phyloP scores from a whole-genome alignment of 129 eudicot genomes.

The Centaurea solstitialis region DNA sequence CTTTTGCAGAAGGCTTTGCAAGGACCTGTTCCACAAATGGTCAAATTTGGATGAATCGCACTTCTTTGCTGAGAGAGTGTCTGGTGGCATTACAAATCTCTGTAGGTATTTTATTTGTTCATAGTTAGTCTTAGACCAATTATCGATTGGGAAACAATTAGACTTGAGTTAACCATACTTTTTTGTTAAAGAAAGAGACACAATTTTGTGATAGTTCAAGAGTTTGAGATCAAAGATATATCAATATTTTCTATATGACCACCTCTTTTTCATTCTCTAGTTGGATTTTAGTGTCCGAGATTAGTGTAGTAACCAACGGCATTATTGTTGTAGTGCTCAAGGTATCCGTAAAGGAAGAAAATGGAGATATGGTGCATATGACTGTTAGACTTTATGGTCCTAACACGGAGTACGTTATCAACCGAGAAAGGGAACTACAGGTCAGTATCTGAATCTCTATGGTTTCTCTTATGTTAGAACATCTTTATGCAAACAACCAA shows the following conservation, averaged over 20 bases:
- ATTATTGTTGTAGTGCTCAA: slow-evolving; percentile 64
- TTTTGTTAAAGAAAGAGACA: not conserved
- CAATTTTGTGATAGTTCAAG: not conserved
- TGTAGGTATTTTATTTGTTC: slow-evolving; percentile 46
- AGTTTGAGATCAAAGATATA: not conserved
- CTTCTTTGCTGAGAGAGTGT: slow-evolving; percentile 72
- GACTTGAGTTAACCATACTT: not conserved
- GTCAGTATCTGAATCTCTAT: slow-evolving; percentile 34
- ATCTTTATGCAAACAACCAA: not conserved
- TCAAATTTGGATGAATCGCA: slow-evolving; percentile 68
- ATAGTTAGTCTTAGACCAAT: not conserved
- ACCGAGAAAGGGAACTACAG: slow-evolving; percentile 84
- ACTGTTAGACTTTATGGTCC: slow-evolving; percentile 94
- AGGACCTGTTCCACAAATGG: slow-evolving; percentile 85
- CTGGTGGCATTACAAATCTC: slow-evolving; percentile 96
- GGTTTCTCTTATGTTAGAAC: not conserved
- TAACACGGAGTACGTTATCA: slow-evolving; percentile 92
- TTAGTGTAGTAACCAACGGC: not conserved
- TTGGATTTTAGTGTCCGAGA: not conserved
- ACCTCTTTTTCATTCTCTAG: not conserved
- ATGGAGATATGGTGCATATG: slow-evolving; percentile 47
- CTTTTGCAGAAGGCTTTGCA: slow-evolving; percentile 66
- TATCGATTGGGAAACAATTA: not conserved
- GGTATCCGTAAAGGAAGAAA: slow-evolving; percentile 65
- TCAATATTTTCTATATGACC: not conserved